Evolutionary conservation across 306 rosid species (phyloP), one percentile per base, ranked within the genome.

Genomic region (Inga leiocalycina): DNA sequence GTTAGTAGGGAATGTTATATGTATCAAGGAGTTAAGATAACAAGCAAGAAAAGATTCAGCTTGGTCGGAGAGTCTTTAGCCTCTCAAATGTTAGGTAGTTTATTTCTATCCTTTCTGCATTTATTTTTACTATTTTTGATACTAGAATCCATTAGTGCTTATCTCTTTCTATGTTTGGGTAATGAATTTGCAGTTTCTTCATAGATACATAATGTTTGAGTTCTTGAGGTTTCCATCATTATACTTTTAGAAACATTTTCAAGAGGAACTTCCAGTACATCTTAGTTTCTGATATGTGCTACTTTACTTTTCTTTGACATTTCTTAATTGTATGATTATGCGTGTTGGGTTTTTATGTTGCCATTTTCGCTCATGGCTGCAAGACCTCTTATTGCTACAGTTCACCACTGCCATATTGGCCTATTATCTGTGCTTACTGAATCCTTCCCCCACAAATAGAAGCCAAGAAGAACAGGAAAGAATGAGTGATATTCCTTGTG

Each of bases 151-250:
- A 10, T 59, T 59, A 10, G 24, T 59, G 32, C 66, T 22, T n/a
- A 9, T 57, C 30, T n/a, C 65, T 57, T 57, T 57, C 27, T n/a
- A 20, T 57, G 65, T n/a, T 57, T 57, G 27, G 65, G 65, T 30
- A 57, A 57, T 22, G 65, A 57, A n/a, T 57, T 57, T 49, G 54
- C 32, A 57, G 67, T 61, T 61, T 61, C 67, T 61, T 61, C 67
- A 61, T 61, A 22, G 34, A 9, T 22, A 61, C 24, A 61, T 10
- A 22, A 10, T 3, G 15, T 22, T 61, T 9, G 35, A 27, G 14
- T n/a, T 61, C 34, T 61, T 59, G 14, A 59, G 66, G 66, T n/a
- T 59, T 59, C 14, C 32, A 8, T 59, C 66, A 59, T 27, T 27
- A 24, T 62, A 24, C 68, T 24, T 62, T 62, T 27, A 24, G 68